These are phyloP conservation scores for Globisporangium abappressorium DNA, from an alignment of 352 stramenopile genomes.

Conservation along the genomic window DNA sequence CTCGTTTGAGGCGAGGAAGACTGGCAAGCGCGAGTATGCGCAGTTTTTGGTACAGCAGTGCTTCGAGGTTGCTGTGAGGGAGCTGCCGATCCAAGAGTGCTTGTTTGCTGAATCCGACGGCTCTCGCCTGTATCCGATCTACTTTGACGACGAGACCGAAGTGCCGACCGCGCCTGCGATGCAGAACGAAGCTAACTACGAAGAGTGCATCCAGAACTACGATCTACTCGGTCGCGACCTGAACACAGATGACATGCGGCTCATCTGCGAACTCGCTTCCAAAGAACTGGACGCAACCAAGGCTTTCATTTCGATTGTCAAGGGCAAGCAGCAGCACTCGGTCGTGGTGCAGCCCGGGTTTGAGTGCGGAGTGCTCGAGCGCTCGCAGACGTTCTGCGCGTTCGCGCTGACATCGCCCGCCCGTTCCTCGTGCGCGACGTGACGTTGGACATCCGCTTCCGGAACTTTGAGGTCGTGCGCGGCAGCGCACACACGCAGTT, in stretches of 20 bases:
- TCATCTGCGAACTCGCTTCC: slow-evolving; percentile 42
- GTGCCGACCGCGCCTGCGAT: slow-evolving; percentile 17
- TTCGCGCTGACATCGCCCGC: slow-evolving; percentile 28
- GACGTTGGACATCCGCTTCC: slow-evolving; percentile 43
- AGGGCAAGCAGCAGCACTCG: slow-evolving; percentile 20
- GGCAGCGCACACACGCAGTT: slow-evolving; percentile 27
- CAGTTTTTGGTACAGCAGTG: slow-evolving; percentile 57
- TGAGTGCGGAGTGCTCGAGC: slow-evolving; percentile 9
- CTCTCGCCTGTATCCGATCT: slow-evolving; percentile 37
- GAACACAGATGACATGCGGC: slow-evolving; percentile 31
- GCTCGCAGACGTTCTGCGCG: slow-evolving; percentile 33
- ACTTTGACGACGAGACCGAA: slow-evolving; percentile 38
- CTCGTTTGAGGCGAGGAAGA: neutral
- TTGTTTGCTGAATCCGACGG: slow-evolving; percentile 41
- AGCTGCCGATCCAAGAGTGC: slow-evolving; percentile 35
- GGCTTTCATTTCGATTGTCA: slow-evolving; percentile 27
- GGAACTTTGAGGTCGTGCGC: slow-evolving; percentile 36
- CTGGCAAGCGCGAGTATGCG: slow-evolving; percentile 15
- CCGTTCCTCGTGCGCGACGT: slow-evolving; percentile 47
- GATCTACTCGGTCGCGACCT: slow-evolving; percentile 21
- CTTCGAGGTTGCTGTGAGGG: slow-evolving; percentile 40
- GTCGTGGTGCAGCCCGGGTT: neutral
- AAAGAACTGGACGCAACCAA: slow-evolving; percentile 37
- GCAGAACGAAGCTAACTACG: slow-evolving; percentile 22
- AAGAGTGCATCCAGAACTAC: slow-evolving; percentile 29